These are phyloP conservation scores for Coemansia sp. DNA, from an alignment of 192 early-diverging fungal species.

Conservation along the genomic window DNA sequence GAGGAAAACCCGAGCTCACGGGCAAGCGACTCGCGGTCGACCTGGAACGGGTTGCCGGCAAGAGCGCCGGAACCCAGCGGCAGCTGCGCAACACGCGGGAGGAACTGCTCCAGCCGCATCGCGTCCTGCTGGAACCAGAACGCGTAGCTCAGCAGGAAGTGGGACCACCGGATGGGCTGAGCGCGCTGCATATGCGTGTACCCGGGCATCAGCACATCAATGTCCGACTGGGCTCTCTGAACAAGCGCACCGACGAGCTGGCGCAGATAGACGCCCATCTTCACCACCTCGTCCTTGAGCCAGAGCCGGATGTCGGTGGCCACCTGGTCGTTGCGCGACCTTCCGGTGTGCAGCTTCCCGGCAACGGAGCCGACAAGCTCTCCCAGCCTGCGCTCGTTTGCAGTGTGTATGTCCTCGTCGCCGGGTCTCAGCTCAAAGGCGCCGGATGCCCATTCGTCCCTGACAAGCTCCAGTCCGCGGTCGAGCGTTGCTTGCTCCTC, in stretches of 20 bases:
- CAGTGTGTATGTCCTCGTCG: conserved; percentile 99
- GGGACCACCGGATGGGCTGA: conserved; percentile 98
- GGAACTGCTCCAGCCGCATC: conserved; percentile 77
- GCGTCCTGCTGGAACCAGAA: conserved; percentile 90
- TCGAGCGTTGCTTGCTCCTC: conserved; percentile 75
- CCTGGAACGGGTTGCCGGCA: conserved; percentile 95
- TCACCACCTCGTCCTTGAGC: conserved; percentile 77
- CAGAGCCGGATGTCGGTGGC: conserved; percentile 97
- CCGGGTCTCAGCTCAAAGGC: conserved; percentile 70
- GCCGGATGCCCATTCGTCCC: conserved; percentile 77
- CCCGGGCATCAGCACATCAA: conserved; percentile 97
- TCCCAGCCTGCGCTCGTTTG: conserved; percentile 93
- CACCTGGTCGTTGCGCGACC: conserved; percentile 96
- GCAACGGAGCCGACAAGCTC: conserved; percentile 91
- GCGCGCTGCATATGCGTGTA: conserved; percentile 99
- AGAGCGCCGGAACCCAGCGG: conserved; percentile 94
- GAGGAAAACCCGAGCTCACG: conserved; percentile 85
- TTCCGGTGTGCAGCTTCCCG: conserved; percentile 97
- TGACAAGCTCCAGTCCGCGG: conserved; percentile 73
- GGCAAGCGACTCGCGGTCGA: conserved; percentile 90
- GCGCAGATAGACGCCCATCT: conserved; percentile 68
- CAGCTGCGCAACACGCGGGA: conserved; percentile 78
- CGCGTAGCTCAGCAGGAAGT: conserved; percentile 87
- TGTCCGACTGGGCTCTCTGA: conserved; percentile 80
- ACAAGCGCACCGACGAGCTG: conserved; percentile 75